Percentiles rank a stretch among this genome's conserved stretches.
These are phyloP conservation scores for Cornus kousa DNA, from an alignment of 148 eudicot genomes.

Conservation along the genomic window DNA sequence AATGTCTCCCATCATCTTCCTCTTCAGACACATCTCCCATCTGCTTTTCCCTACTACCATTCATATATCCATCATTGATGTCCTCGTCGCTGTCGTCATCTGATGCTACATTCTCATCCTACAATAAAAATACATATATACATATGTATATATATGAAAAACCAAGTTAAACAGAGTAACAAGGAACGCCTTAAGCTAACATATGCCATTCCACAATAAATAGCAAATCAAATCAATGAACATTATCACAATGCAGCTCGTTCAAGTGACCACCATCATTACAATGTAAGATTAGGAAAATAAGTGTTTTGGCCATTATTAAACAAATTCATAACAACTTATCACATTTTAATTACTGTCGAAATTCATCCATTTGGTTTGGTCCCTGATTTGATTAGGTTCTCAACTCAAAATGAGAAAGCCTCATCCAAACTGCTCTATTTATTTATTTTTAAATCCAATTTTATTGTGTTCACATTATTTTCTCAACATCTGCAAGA, in stretches of 20 bases:
- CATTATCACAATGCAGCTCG: background rate
- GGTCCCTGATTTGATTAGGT: background rate
- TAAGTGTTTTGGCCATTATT: no score
- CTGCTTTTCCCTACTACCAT: slow-evolving; percentile 14
- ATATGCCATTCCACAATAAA: background rate
- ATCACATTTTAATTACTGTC: no score
- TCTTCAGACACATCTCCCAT: slow-evolving; percentile 24
- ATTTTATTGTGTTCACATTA: no score
- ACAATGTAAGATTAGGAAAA: background rate
- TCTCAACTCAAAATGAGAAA: background rate
- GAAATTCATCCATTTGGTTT: no score
- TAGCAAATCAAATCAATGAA: background rate
- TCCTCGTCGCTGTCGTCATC: slow-evolving; percentile 55
- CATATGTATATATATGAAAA: background rate
- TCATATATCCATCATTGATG: slow-evolving; percentile 16
- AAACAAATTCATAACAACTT: background rate
- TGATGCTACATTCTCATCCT: slow-evolving; percentile 85
- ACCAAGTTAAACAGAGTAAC: background rate
- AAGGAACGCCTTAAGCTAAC: background rate
- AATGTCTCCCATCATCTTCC: slow-evolving; percentile 64
- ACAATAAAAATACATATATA: slow-evolving; percentile 3
- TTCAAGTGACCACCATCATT: background rate
- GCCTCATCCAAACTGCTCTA: background rate
- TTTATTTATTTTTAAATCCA: background rate
- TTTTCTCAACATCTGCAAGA: no score